A percentile compares a stretch with the other conserved stretches of the same genome.
These are phyloP conservation scores for Fusarium coicis DNA, from an alignment of 2,329 filamentous ascomycete genomes.

Conservation along the genomic window DNA sequence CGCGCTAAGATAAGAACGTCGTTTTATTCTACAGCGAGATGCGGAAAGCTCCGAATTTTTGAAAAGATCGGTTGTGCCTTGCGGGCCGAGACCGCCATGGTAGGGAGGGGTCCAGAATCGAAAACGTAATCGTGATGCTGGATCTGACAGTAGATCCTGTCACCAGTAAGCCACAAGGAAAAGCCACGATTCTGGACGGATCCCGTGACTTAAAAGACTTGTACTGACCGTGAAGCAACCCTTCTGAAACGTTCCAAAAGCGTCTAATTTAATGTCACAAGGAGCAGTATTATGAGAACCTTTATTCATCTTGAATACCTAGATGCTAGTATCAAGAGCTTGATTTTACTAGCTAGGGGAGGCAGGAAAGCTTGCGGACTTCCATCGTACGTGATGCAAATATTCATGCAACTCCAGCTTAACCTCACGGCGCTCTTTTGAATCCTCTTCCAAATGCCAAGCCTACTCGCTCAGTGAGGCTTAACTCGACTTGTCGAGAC, in stretches of 20 bases:
- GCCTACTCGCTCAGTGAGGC: too few species aligned
- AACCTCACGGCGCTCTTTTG: fast-evolving
- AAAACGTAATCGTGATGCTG: too few species aligned
- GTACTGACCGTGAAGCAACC: too few species aligned
- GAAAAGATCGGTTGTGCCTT: too few species aligned
- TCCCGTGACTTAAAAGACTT: too few species aligned
- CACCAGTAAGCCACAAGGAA: neutral
- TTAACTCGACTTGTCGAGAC: neutral
- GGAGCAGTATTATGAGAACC: fast-evolving
- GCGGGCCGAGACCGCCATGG: neutral
- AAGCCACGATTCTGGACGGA: too few species aligned
- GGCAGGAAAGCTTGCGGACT: fast-evolving
- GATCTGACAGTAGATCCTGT: too few species aligned
- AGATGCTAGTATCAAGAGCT: neutral
- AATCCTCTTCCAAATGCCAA: too few species aligned
- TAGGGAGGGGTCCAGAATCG: too few species aligned
- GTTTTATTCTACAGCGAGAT: neutral
- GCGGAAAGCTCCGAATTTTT: too few species aligned
- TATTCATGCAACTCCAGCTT: fast-evolving
- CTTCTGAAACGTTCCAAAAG: too few species aligned
- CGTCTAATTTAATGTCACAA: neutral
- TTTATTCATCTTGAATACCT: fast-evolving
- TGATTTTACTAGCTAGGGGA: too few species aligned
- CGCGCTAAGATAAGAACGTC: slow-evolving; percentile 13
- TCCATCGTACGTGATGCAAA: neutral